Base-by-base conservation (phyloP, 208 protist genomes). In the Leishmania major region DNA sequence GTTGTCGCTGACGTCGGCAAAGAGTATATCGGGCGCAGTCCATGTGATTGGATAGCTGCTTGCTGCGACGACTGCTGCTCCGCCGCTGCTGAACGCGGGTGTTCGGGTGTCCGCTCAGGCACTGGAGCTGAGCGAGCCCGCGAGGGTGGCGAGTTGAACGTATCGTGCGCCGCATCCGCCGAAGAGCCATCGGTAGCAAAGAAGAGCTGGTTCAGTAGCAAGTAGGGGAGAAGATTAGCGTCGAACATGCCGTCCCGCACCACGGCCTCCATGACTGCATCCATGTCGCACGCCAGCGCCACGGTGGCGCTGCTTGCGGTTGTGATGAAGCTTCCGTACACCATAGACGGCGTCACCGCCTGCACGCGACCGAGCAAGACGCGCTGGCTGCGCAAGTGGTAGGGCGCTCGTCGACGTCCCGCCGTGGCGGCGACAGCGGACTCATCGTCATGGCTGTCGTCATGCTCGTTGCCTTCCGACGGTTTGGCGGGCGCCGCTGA, bases 281-380 rank as follows among this genome's bases (percentile, higher is more conserved):
- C 75, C 60, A 3, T 35, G 19, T 49, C 31, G 10, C 22, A 66
- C 22, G 3, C 31, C 43, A 11, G 19, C 51, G 53, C 3, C 11
- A 22, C 31, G 37, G 53, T 25, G 51, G 45, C 28, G 19, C 2
- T 77, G 31, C 47, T 31, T 47, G 73, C 51, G 19, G 75, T 25
- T 77, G 40, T 67, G 57, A 8, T 70, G 73, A 11, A n/a, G 31
- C 43, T 31, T 47, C 78, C 22, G 59, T 69, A 76, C 47, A 86
- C 78, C 83, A 86, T 86, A 22, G 72, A 57, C 2, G 83, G 59
- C 15, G 83, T 86, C 66, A 86, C 77, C 31, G 47, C 78, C 78
- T 86, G 83, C 43, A 86, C 83, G 55, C 83, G 83, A 28, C 83
- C 83, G 13, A 86, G 83, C 83, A 86, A 45, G 51, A 77, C 79